Evolutionary conservation across 768 basidiomycete genomes (phyloP).

Genomic region (Mycena metata): DNA sequence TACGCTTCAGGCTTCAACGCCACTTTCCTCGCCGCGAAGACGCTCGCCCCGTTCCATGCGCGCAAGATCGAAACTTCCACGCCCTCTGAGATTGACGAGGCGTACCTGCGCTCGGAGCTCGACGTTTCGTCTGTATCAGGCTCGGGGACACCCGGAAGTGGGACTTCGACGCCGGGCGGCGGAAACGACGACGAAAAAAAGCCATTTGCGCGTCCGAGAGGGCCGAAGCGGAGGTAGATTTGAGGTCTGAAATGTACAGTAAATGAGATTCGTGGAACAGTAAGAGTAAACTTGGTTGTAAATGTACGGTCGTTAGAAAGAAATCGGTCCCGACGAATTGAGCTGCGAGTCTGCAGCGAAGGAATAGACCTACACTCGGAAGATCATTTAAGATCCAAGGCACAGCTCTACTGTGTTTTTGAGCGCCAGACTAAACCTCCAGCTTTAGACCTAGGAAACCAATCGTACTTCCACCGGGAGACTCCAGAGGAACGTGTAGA

Average conservation of each 20-base stretch:
- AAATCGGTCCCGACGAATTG: too few relatives aligned
- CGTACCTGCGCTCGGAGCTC: slow-evolving; percentile 72
- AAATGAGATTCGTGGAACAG: too few relatives aligned
- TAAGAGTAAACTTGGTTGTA: too few relatives aligned
- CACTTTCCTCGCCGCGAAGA: slow-evolving; percentile 70
- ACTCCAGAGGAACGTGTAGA: too few relatives aligned
- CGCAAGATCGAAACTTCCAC: slow-evolving; percentile 89
- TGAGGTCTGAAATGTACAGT: not conserved
- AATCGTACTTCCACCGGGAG: too few relatives aligned
- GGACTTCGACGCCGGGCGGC: slow-evolving; percentile 31
- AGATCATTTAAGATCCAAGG: too few relatives aligned
- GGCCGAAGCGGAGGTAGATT: slow-evolving; percentile 68
- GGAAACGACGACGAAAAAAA: slow-evolving; percentile 48
- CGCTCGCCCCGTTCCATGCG: slow-evolving; percentile 57
- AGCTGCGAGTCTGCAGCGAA: too few relatives aligned
- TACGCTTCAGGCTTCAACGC: slow-evolving; percentile 80
- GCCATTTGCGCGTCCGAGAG: slow-evolving; percentile 78
- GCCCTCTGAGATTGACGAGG: slow-evolving; percentile 77
- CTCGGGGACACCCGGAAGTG: slow-evolving; percentile 31
- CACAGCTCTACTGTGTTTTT: too few relatives aligned
- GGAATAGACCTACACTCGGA: too few relatives aligned
- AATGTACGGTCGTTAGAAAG: too few relatives aligned
- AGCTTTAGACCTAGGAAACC: too few relatives aligned
- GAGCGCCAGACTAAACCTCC: too few relatives aligned
- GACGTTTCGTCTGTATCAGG: slow-evolving; percentile 46